phyloP scores from a whole-genome alignment of 148 eudicot genomes.

The Rhododendron williamsianum region DNA sequence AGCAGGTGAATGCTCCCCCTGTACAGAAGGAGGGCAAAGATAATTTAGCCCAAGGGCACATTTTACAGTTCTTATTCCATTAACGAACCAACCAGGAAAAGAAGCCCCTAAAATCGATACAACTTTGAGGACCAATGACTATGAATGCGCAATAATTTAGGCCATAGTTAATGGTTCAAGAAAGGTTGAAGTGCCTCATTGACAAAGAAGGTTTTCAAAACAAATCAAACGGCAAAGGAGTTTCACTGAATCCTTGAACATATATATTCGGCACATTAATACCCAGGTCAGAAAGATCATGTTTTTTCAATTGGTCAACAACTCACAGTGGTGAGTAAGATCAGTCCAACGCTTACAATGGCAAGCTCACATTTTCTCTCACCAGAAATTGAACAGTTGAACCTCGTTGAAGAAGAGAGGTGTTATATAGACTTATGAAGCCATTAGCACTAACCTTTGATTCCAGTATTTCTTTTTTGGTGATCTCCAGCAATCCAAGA shows the following conservation, averaged over 20 bases:
- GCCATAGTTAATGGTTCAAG: neutral
- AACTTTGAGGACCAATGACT: neutral
- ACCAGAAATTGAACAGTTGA: neutral
- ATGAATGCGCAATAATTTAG: neutral
- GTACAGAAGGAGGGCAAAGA: conserved; percentile 7
- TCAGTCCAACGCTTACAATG: neutral
- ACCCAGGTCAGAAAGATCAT: neutral
- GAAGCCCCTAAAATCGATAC: neutral
- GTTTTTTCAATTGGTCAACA: neutral
- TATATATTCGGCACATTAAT: neutral
- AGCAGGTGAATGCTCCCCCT: conserved; percentile 31
- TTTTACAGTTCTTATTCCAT: neutral
- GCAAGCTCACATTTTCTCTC: neutral
- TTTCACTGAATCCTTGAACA: neutral
- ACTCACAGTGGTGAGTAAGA: neutral
- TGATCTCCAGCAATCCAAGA: conserved; percentile 57
- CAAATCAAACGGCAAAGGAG: neutral
- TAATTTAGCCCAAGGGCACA: neutral
- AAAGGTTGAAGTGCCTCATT: conserved; percentile 3
- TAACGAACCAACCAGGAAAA: neutral
- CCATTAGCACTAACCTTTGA: conserved; percentile 40
- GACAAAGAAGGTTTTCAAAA: neutral
- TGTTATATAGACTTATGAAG: neutral
- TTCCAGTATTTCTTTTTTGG: conserved; percentile 30
- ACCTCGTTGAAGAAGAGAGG: neutral